Conservation (phyloP, 345 rosid species). For the Clarkia xantiana region DNA sequence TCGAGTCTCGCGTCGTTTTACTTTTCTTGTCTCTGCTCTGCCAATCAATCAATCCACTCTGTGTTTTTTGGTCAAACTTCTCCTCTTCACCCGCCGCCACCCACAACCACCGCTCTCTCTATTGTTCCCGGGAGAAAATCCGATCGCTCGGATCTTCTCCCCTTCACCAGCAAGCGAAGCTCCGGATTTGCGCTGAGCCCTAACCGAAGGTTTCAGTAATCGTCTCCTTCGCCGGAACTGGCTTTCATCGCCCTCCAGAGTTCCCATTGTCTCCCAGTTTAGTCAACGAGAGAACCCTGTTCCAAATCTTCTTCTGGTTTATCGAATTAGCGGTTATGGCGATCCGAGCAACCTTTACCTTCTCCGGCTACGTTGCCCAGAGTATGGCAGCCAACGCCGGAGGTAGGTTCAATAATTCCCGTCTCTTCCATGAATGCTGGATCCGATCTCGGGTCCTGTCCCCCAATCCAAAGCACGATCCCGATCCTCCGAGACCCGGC, state of each 20-base stretch:
- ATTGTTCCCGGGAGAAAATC: background rate
- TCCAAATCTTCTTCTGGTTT: conserved; percentile 27
- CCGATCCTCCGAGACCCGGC: conserved; percentile 16
- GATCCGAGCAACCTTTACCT: conserved; percentile 49
- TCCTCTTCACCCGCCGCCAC: background rate
- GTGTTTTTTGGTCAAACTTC: background rate
- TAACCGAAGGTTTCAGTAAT: conserved; percentile 2
- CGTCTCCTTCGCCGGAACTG: conserved; percentile 3
- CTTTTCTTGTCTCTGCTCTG: background rate
- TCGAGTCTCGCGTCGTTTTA: background rate
- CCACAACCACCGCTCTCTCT: background rate
- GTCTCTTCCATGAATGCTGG: conserved; percentile 37
- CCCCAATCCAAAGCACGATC: conserved; percentile 27
- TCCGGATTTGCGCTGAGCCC: background rate
- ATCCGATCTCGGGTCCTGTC: conserved; percentile 37
- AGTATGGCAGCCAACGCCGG: conserved; percentile 43
- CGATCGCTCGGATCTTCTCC: background rate
- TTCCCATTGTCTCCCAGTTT: conserved; percentile 7
- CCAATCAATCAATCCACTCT: background rate
- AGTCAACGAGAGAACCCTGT: conserved; percentile 28
- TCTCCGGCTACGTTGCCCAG: conserved; percentile 55
- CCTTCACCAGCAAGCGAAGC: too few species aligned
- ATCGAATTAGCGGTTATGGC: conserved; percentile 44
- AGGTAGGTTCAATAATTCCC: conserved; percentile 31
- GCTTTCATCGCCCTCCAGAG: conserved; percentile 12